phyloP scores from a whole-genome alignment of 495 filamentous ascomycete species.

The Penicillium simplicissimum region DNA sequence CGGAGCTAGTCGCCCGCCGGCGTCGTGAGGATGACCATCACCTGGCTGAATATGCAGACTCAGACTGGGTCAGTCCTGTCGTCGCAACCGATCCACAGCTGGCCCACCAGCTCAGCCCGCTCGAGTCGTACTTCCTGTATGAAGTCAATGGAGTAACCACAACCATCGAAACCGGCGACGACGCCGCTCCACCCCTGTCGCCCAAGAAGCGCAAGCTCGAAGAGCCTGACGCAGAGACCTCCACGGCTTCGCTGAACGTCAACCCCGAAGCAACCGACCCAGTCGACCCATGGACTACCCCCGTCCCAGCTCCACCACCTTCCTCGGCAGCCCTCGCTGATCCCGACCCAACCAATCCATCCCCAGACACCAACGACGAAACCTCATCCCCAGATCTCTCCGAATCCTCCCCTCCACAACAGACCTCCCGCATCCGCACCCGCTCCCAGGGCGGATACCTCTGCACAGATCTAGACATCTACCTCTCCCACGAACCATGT shows the following conservation, averaged over 20 bases:
- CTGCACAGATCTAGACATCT: slow-evolving; percentile 87
- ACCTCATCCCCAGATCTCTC: not conserved
- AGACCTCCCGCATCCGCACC: slow-evolving; percentile 37
- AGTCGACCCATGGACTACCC: not conserved
- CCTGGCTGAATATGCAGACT: not conserved
- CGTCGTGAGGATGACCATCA: slow-evolving; percentile 35
- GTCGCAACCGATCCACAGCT: slow-evolving; percentile 16
- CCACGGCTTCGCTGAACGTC: not conserved
- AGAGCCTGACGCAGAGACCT: slow-evolving; percentile 19
- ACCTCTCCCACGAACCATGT: slow-evolving; percentile 92
- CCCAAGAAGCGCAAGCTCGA: slow-evolving; percentile 28
- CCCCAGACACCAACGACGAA: slow-evolving; percentile 4
- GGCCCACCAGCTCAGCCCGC: slow-evolving; percentile 25
- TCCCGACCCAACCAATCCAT: not conserved
- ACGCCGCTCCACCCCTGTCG: slow-evolving; percentile 4
- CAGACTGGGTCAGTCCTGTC: not conserved
- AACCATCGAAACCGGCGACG: not conserved
- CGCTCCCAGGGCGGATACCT: slow-evolving; percentile 78
- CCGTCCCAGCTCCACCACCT: slow-evolving; percentile 22
- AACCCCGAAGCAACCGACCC: not conserved
- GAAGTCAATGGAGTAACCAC: slow-evolving; percentile 14
- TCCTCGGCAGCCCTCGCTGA: slow-evolving; percentile 4
- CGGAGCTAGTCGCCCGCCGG: slow-evolving; percentile 81
- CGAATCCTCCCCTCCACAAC: not conserved
- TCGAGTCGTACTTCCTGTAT: slow-evolving; percentile 43